A percentile compares a stretch with the other conserved stretches of the same genome.
These are phyloP conservation scores for Polytrichum formosum DNA, from an alignment of 225 moss, liverwort and hornwort genomes.

Conservation along the genomic window DNA sequence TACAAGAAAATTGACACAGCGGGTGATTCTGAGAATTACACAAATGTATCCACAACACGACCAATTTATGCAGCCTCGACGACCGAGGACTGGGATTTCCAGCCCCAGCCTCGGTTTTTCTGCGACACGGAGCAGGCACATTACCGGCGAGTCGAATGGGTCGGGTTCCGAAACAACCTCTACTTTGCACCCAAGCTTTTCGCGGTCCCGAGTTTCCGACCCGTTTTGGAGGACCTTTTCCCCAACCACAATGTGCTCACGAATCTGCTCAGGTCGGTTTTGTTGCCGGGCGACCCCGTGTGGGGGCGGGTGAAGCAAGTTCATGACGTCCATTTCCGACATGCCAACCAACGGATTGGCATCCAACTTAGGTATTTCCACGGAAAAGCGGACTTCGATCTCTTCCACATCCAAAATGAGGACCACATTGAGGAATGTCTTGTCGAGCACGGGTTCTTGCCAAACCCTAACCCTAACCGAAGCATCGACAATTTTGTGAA, in stretches of 20 bases:
- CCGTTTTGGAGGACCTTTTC: slow-evolving; percentile 24
- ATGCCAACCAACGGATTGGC: slow-evolving; percentile 19
- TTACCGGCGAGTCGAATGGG: slow-evolving; percentile 12
- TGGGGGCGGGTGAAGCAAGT: slow-evolving; percentile 22
- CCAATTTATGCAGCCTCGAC: not conserved
- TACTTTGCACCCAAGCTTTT: slow-evolving; percentile 32
- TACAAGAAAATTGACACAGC: not conserved
- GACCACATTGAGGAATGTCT: not conserved
- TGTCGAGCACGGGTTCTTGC: not conserved
- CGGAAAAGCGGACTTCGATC: not conserved
- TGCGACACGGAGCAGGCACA: slow-evolving; percentile 29
- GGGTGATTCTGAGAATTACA: not conserved
- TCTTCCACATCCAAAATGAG: not conserved
- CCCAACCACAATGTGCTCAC: slow-evolving; percentile 18
- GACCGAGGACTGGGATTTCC: slow-evolving; percentile 1
- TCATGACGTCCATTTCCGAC: slow-evolving; percentile 8
- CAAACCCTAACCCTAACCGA: not conserved
- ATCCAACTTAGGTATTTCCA: slow-evolving; percentile 20
- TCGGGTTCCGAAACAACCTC: slow-evolving; percentile 16
- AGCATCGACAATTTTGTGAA: not conserved
- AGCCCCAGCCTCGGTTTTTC: slow-evolving; percentile 20
- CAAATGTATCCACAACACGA: slow-evolving; percentile 2
- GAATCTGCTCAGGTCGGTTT: slow-evolving; percentile 16
- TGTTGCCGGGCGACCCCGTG: slow-evolving; percentile 19
- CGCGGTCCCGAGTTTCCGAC: slow-evolving; percentile 16